phyloP scores from a whole-genome alignment of 768 basidiomycete species.

The Lenzites betulinus region DNA sequence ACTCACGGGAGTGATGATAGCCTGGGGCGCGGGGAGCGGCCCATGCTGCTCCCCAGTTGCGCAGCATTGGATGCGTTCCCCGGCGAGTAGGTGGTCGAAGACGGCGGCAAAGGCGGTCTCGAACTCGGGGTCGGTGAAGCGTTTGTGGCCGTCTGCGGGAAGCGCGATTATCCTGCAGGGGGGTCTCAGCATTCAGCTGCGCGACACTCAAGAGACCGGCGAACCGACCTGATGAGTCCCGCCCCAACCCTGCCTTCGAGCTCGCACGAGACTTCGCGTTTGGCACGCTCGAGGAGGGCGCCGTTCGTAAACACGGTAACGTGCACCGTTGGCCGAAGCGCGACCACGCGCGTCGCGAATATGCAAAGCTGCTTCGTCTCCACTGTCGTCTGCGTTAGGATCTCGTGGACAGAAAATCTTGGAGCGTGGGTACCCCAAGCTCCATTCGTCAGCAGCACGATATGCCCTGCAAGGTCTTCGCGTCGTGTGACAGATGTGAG shows the following conservation, averaged over 20 bases:
- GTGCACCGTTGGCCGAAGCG: not conserved
- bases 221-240: not conserved
- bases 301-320: conserved; percentile 9
- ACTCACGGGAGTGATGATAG: conserved; percentile 12
- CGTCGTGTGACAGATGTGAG: no score
- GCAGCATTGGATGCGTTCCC: not conserved
- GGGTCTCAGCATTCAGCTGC: not conserved
- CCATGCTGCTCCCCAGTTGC: not conserved
- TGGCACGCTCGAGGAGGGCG: conserved; percentile 1
- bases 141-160: conserved; percentile 3
- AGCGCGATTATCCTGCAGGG: not conserved
- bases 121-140: conserved; percentile 4
- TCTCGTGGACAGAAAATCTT: not conserved
- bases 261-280: conserved; percentile 9
- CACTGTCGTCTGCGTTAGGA: not conserved
- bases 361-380: conserved; percentile 10
- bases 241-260: not conserved
- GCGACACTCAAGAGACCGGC: not conserved
- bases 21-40: not conserved
- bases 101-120: conserved; percentile 3
- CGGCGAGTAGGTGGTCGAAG: not conserved
- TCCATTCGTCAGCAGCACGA: conserved; percentile 9
- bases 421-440: conserved; percentile 5
- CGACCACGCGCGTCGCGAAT: conserved; percentile 2
- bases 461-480: not conserved